Percentiles rank a stretch among this genome's conserved stretches.
Conservation (phyloP, 2,329 filamentous ascomycete genomes). For the Hymenoscyphus scutula region DNA sequence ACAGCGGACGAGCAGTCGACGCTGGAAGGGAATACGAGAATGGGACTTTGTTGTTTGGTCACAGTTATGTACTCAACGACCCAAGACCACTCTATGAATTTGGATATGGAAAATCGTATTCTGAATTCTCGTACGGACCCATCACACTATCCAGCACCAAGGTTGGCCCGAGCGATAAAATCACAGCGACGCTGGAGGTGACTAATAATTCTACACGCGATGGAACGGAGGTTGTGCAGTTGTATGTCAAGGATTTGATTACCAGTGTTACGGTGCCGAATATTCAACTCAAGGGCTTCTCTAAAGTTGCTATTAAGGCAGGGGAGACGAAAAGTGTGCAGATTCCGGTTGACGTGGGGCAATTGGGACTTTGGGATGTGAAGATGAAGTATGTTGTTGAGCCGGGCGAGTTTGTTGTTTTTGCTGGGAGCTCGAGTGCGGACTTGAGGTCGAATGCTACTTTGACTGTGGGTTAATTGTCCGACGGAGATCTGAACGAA, state of each 20-base stretch:
- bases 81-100: constrained; percentile 81
- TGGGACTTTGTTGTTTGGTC: constrained; percentile 75
- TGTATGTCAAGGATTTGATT: constrained; percentile 52
- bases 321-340: constrained; percentile 53
- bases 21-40: constrained; percentile 70
- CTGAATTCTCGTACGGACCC: constrained; percentile 54
- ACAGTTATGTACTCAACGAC: constrained; percentile 78
- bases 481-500: too few relatives aligned
- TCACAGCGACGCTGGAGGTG: constrained; percentile 53
- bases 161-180: constrained; percentile 44
- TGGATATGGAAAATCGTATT: constrained; percentile 75
- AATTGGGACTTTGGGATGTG: constrained; percentile 71
- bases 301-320: constrained; percentile 59
- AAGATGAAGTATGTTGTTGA: constrained; percentile 72
- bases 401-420: constrained; percentile 63
- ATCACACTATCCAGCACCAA: constrained; percentile 42
- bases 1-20: constrained; percentile 71
- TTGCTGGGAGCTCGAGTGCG: constrained; percentile 58
- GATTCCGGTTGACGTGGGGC: constrained; percentile 60
- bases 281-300: constrained; percentile 66
- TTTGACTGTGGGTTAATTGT: constrained; percentile 38
- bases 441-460: constrained; percentile 56
- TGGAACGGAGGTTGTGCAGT: constrained; percentile 54
- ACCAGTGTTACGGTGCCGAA: constrained; percentile 63
- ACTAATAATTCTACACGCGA: constrained; percentile 55